Evolutionary conservation across 2,329 filamentous ascomycete species (phyloP).

Genomic region (Pseudogymnoascus sp.): DNA sequence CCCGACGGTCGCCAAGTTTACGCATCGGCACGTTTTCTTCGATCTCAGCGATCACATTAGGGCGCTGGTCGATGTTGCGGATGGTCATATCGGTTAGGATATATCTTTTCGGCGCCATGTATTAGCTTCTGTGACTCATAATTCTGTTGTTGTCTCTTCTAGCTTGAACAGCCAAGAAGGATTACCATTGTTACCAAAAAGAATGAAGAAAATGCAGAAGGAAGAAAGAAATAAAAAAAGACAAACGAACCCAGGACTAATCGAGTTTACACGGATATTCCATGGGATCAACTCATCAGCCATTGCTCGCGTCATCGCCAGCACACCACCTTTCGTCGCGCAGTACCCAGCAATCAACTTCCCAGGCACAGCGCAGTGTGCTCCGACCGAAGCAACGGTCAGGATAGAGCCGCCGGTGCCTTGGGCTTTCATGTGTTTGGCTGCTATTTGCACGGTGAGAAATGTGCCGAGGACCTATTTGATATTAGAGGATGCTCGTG

Average conservation of each 20-base stretch:
- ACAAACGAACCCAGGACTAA: conserved; percentile 38
- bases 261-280: conserved; percentile 34
- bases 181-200: background rate
- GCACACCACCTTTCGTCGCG: conserved; percentile 37
- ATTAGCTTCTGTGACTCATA: background rate
- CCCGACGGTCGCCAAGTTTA: conserved; percentile 33
- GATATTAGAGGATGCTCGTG: background rate
- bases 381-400: conserved; percentile 44
- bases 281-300: conserved; percentile 30
- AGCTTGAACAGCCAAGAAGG: background rate
- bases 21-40: conserved; percentile 31
- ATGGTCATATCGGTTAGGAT: conserved; percentile 34
- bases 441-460: background rate
- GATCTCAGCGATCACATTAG: conserved; percentile 31
- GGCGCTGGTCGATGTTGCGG: conserved; percentile 26
- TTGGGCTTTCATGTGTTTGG: conserved; percentile 37
- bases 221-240: conserved; percentile 38
- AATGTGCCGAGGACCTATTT: background rate
- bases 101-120: conserved; percentile 23
- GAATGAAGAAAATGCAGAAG: background rate
- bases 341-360: conserved; percentile 26
- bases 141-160: background rate
- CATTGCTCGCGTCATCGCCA: conserved; percentile 38
- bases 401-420: conserved; percentile 35
- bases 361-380: conserved; percentile 31